Percentiles rank a stretch among this genome's conserved stretches.
Evolutionary conservation across 2,329 filamentous ascomycete species (phyloP).

Genomic region (Penicillium sp.): DNA sequence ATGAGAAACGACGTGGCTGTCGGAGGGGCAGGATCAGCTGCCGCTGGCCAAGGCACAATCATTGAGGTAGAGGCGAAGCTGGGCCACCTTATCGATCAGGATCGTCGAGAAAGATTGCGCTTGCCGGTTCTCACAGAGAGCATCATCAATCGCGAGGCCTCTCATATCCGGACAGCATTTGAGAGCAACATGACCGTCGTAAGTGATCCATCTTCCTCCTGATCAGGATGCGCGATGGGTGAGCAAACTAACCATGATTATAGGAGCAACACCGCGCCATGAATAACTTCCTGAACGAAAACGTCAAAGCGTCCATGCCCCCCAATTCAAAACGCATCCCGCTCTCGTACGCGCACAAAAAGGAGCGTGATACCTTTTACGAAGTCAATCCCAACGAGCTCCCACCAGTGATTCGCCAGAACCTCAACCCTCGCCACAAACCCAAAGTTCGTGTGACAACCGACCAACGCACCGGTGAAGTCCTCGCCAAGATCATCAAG

Average conservation of each 20-base stretch:
- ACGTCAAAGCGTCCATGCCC: conserved; percentile 49
- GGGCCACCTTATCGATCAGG: conserved; percentile 71
- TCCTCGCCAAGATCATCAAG: conserved; percentile 85
- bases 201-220: conserved; percentile 29
- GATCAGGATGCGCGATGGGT: too few species aligned
- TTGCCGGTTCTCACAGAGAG: conserved; percentile 67
- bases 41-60: conserved; percentile 61
- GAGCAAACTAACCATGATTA: conserved; percentile 7
- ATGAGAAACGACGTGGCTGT: conserved; percentile 59
- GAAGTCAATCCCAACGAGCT: conserved; percentile 63
- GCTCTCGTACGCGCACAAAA: conserved; percentile 74
- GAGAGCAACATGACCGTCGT: conserved; percentile 88
- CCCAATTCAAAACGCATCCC: conserved; percentile 34
- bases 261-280: conserved; percentile 74
- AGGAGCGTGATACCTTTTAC: conserved; percentile 79
- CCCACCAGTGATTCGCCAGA: conserved; percentile 59
- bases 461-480: conserved; percentile 65
- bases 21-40: conserved; percentile 51
- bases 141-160: conserved; percentile 55
- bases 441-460: conserved; percentile 69
- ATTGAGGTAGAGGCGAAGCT: conserved; percentile 95
- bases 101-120: conserved; percentile 63
- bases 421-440: conserved; percentile 56
- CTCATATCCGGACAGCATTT: conserved; percentile 59
- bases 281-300: conserved; percentile 81